Base-by-base conservation (phyloP, 1,139 yeast genomes). In the Debaryomycetaceae sp. region DNA sequence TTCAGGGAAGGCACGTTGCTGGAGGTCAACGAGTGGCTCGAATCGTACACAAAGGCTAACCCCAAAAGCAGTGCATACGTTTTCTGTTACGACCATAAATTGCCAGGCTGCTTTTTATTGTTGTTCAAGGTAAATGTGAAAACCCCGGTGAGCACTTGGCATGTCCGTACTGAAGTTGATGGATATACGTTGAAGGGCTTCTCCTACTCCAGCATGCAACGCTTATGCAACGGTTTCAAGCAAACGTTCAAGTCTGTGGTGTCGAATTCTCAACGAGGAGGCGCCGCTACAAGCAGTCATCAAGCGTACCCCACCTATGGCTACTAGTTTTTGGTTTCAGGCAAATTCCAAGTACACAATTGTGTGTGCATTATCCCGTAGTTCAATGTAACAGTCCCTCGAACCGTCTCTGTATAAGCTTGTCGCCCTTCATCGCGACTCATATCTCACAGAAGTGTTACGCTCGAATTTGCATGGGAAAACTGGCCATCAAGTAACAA, bases 171-270 rank as follows among this genome's bases (percentile, higher is more conserved):
- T 10, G 78, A 81, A 32, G 86, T 92, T 22, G 79, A 78, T 37
- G 97, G 97, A 4, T 90, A 73, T 49, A 76, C 74, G 44, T 64
- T 90, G 51, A 76, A 77, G 51, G 79, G 79, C 16, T 80, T 80
- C 49, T 72, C 76, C 16, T 90, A 87, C 51, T 90, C 95, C 15
- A 86, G 81, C 49, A 85, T 90, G 67, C 75, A 75, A 37, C 74
- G 82, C 37, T 67, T 90, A 45, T 82, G 95, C 59, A 90, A 90
- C 47, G 99, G 98, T 14, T 92, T 90, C 73, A 90, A 90, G 63
- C 68, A 62, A 39, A 60, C 67, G 11, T 62, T 59, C 47, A 63
- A 63, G 50, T 52, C 61, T 30, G 59, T 55, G 35, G 16, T 33
- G 47, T 22, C 40, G 16, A 30, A 33, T 16, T 28, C 37, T 13